Base-by-base conservation (phyloP, 768 basidiomycete species). In the Suillus decipiens region DNA sequence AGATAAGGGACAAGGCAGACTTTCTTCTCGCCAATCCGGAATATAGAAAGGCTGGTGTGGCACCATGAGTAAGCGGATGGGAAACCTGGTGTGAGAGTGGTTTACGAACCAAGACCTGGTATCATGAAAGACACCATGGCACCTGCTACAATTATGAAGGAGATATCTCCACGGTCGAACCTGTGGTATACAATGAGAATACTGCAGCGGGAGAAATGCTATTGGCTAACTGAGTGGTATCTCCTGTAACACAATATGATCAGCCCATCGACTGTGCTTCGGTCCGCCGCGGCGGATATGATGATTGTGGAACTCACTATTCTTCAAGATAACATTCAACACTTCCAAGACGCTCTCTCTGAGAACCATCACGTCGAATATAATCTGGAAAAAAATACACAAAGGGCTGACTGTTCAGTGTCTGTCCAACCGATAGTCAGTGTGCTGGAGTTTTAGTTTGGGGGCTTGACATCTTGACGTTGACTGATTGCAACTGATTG, bases 71-170 rank as follows among this genome's bases (percentile, higher is more conserved):
- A 15, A 28, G 43, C 34, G 31, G 24, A 28, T 42, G 53, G 43
- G 50, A 57, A 61, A 42, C 45, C 63, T 66, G 61, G 57, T 7
- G 8, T 36, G 22, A 57, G 55, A 36, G 56, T 60, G 58, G 11
- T 22, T 45, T 42, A 24, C 77, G 65, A 66, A 87, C 89, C 87
- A 39, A 90, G 83, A 12, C 89, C 89, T 53, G 89, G 89, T 42
- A 92, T 80, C 89, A 91, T 92, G 77, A 90, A 86, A 59, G 84
- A 80, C 12, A 92, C 90, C 79, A 92, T 84, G 19, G 85, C 84
- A 34, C 88, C 88, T 31, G 86, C 80, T 8, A 89, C 70, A 19
- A 86, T 83, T 66, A 92, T 87, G 72, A 90, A 92, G 10, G 87
- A 77, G 17, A 91, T 72, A 78, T 92, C 89, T 43, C 90, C 89